Evolutionary conservation across 495 filamentous ascomycete species (phyloP), one percentile per base, ranked within the genome.

Genomic region (Aspergillus cristatus): DNA sequence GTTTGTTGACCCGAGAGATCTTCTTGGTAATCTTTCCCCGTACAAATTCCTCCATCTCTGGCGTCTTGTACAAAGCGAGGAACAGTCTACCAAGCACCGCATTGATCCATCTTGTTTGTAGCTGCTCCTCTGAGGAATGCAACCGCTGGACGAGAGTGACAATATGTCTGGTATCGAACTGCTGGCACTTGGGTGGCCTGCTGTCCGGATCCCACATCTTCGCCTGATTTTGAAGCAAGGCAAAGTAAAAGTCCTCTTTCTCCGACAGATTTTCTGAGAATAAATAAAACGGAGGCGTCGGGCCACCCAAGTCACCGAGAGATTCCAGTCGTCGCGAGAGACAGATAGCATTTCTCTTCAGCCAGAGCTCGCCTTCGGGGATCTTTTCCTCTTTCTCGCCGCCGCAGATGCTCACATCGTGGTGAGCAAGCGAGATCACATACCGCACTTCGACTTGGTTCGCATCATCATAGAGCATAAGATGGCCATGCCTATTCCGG

Each of bases 201-300:
- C 76, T 68, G 14, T 67, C 58, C 6, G 70, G 62, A 29, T 74
- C 60, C 37, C 73, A 64, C 14, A 71, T 67, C 48, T 76, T 79
- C 34, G 86, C 78, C 51, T 94, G 86, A 43, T 88, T 91, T 42
- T 82, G 75, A 12, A 98, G 70, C 46, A 98, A 70, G 14, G 89
- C 84, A 56, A 93, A 85, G 57, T 98, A 98, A 65, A 98, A 97
- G 47, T 98, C 91, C 55, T 98, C 91, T 60, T 98, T 97, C 14
- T 90, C 84, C 0, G 86, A 94, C 49, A 84, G 81, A 44, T 93
- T 93, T 35, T 95, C 86, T 0, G 87, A 94, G 58, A 96, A 98
- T 1, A 98, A 62, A 53, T 76, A 97, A 58, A 94, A 97, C 1
- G 93, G 90, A 40, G 81, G 86, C 6, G 74, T 68, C 22, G 71